Conservation (phyloP, 768 basidiomycete species). For the Dentipellis sp. region DNA sequence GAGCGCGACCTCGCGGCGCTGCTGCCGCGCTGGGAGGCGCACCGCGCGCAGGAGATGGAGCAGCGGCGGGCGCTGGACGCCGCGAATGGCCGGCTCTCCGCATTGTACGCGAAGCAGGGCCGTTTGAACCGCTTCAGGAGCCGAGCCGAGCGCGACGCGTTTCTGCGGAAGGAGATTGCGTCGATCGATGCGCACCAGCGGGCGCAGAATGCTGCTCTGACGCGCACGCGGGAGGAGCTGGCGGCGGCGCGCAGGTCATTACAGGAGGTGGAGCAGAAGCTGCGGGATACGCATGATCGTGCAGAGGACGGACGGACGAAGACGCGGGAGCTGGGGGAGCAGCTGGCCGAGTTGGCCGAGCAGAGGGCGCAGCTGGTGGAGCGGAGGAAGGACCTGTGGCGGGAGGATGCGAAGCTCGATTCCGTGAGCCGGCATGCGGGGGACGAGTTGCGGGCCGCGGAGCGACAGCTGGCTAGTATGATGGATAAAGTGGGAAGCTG, state of each 20-base stretch:
- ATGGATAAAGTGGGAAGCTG: constrained; percentile 77
- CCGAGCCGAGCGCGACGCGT: constrained; percentile 76
- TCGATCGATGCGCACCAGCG: constrained; percentile 54
- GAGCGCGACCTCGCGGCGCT: constrained; percentile 55
- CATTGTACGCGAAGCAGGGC: constrained; percentile 86
- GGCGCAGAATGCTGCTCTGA: constrained; percentile 47
- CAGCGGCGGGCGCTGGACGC: constrained; percentile 68
- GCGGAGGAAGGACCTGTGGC: constrained; percentile 86
- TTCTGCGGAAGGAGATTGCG: constrained; percentile 69
- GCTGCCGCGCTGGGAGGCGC: constrained; percentile 61
- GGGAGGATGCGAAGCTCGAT: constrained; percentile 86
- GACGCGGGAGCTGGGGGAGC: constrained; percentile 50
- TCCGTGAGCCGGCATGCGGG: constrained; percentile 66
- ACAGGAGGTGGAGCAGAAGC: constrained; percentile 48
- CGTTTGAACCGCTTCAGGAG: constrained; percentile 80
- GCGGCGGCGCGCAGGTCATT: constrained; percentile 37
- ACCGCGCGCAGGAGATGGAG: constrained; percentile 37
- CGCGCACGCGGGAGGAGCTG: constrained; percentile 42
- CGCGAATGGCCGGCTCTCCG: constrained; percentile 56
- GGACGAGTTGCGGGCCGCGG: constrained; percentile 74
- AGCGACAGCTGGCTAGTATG: constrained; percentile 75
- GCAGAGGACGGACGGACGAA: constrained; percentile 57
- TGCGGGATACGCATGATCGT: constrained; percentile 44
- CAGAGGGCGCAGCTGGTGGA: constrained; percentile 64
- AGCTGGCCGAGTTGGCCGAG: constrained; percentile 52